These are phyloP conservation scores for Astragalus membranaceus DNA, from an alignment of 306 rosid genomes.

Conservation along the genomic window DNA sequence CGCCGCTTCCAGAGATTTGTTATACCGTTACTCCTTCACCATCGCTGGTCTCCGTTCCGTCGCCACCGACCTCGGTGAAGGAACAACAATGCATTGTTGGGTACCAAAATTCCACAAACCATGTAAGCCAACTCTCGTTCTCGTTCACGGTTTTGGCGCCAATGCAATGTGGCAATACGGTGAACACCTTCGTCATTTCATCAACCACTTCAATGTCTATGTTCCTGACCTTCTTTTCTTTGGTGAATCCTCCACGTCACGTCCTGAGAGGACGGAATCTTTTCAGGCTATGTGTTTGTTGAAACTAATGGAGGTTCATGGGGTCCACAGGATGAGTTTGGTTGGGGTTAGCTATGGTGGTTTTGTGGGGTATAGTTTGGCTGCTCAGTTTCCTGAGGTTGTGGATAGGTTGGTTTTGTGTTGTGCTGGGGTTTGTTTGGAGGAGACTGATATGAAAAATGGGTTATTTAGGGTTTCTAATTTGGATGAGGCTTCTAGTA, in stretches of 20 bases:
- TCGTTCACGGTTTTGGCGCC: constrained; percentile 77
- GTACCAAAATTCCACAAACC: constrained; percentile 39
- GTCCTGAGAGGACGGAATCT: constrained; percentile 43
- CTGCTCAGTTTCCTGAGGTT: constrained; percentile 47
- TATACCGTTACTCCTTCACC: constrained; percentile 42
- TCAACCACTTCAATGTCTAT: constrained; percentile 42
- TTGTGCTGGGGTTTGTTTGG: constrained; percentile 67
- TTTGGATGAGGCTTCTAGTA: constrained; percentile 55
- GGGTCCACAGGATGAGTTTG: constrained; percentile 36
- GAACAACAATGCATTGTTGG: constrained; percentile 72
- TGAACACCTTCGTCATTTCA: constrained; percentile 41
- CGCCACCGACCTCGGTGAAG: constrained; percentile 45
- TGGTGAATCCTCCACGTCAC: constrained; percentile 48
- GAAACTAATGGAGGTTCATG: constrained; percentile 46
- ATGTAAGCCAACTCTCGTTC: constrained; percentile 41
- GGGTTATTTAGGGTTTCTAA: constrained; percentile 50
- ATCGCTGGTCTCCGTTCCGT: constrained; percentile 56
- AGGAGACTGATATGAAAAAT: constrained; percentile 51
- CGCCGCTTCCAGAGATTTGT: constrained; percentile 54
- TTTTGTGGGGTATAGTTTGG: constrained; percentile 59
- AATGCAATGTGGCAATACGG: constrained; percentile 84
- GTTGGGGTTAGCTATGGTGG: constrained; percentile 87
- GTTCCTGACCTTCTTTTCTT: constrained; percentile 82
- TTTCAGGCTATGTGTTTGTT: constrained; percentile 53
- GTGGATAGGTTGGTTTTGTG: constrained; percentile 56